Base-by-base conservation (phyloP, 1,284 basidiomycete species). In the Leccinum subspadiceum region DNA sequence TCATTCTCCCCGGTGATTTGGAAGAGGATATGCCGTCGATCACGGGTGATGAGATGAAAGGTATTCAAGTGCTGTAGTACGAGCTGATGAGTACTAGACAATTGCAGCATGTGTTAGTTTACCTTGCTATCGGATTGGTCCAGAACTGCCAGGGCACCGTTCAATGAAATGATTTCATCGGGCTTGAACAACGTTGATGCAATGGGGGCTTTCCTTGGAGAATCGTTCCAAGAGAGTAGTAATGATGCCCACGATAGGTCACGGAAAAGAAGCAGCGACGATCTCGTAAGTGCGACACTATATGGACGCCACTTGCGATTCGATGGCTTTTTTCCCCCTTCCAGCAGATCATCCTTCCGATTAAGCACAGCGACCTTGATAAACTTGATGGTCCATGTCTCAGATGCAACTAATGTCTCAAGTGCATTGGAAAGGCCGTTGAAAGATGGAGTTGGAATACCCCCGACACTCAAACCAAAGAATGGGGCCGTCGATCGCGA, bases 251-350 rank as follows among this genome's bases (percentile, higher is more conserved):
- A 90, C 7, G 84, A 76, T 1, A 86, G 75, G 74, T 98, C 95
- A 63, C 93, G 93, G 77, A 96, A 96, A 72, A 98, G 90, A 51
- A 98, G 81, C 8, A 99, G 79, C 70, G 98, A 96, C 7, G 94
- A 94, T 33, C 87, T 89, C 3, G 95, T 96, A 57, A 99, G 80
- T 56, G 97, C 81, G 8, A 96, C 87, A 62, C 87, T 91, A 83
- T 89, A 96, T 35, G 86, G 78, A 68, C 84, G 90, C 96, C 96
- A 99, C 75, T 95, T 98, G 53, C 93, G 83, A 65, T 83, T 89
- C 29, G 78, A 78, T 1, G 87, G 79, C 66, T 89, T 93, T 74
- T 85, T 93, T 22, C 92, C 90, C 4, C 88, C 87, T 64, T 92
- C 89, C 1, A 84, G 67, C 1, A 86, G 70, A 65, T 95, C 92